Percentiles rank a stretch among this genome's conserved stretches.
Conservation (phyloP, 192 early-diverging fungal species). For the Jimgerdemannia flammicorona region DNA sequence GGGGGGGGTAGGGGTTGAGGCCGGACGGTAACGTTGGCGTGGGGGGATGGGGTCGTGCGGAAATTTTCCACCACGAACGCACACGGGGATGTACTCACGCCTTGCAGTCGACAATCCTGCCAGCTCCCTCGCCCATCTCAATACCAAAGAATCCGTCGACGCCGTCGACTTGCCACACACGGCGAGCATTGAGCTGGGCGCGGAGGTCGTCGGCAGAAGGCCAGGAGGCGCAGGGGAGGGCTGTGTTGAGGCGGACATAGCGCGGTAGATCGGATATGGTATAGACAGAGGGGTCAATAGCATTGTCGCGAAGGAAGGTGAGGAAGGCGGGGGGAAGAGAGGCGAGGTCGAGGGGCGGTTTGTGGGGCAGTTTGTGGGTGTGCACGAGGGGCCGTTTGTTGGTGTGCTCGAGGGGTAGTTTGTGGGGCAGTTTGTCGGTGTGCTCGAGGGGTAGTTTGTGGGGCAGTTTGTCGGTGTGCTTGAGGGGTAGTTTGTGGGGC, state of each 20-base stretch:
- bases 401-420: too few relatives aligned
- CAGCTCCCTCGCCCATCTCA: constrained; percentile 27
- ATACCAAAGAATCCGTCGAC: constrained; percentile 58
- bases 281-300: constrained; percentile 66
- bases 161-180: constrained; percentile 40
- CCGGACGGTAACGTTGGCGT: background rate
- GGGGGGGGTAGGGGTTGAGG: background rate
- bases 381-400: too few relatives aligned
- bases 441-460: too few relatives aligned
- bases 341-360: background rate
- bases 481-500: too few relatives aligned
- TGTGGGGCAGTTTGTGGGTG: background rate
- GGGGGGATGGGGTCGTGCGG: background rate
- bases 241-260: constrained; percentile 68
- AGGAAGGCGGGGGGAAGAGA: constrained; percentile 61
- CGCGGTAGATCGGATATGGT: constrained; percentile 58
- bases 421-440: background rate
- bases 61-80: constrained; percentile 3
- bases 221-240: constrained; percentile 21
- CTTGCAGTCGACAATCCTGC: constrained; percentile 45
- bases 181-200: constrained; percentile 40
- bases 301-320: constrained; percentile 64
- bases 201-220: constrained; percentile 39
- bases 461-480: background rate
- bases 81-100: constrained; percentile 31